A percentile compares a stretch with the other conserved stretches of the same genome.
Conservation (phyloP, 2,329 filamentous ascomycete species). For the Orbilia blumenaviensis region DNA sequence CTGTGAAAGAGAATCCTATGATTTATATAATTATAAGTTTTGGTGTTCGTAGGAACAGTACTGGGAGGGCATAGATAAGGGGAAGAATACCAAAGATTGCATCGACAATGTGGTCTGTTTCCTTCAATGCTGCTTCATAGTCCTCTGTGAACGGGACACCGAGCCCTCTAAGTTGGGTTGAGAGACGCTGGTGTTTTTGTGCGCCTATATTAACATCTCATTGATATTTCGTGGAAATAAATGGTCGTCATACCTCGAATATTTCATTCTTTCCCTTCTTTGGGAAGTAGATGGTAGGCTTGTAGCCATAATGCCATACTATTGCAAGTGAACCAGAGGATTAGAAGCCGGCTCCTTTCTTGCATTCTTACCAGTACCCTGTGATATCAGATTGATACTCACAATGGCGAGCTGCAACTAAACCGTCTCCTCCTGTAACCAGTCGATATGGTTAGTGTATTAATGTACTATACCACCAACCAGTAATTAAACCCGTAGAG, state of each 20-base stretch:
- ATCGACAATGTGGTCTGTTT: constrained; percentile 84
- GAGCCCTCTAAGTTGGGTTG: constrained; percentile 84
- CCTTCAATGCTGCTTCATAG: constrained; percentile 72
- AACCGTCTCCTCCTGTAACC: constrained; percentile 82
- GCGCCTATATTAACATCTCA: not conserved
- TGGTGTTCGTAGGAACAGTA: constrained; percentile 24
- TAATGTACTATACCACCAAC: not conserved
- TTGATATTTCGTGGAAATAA: not conserved
- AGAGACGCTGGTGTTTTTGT: constrained; percentile 68
- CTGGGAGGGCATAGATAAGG: constrained; percentile 9
- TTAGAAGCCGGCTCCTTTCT: not conserved
- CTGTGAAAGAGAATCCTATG: constrained; percentile 86
- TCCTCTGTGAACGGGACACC: constrained; percentile 84
- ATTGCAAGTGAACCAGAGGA: not conserved
- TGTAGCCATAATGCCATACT: constrained; percentile 83
- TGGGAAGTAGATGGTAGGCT: constrained; percentile 88
- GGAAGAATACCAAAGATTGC: constrained; percentile 79
- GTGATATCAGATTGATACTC: not conserved
- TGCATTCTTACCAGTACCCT: not conserved
- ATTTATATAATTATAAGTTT: constrained; percentile 41
- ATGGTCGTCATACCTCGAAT: constrained; percentile 71
- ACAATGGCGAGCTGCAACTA: constrained; percentile 87
- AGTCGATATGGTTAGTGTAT: constrained; percentile 36
- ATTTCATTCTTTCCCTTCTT: constrained; percentile 90
- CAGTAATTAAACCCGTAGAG: not conserved